These are phyloP conservation scores for Hamamelis virginiana DNA, from an alignment of 164 flowering plant species.

Conservation along the genomic window DNA sequence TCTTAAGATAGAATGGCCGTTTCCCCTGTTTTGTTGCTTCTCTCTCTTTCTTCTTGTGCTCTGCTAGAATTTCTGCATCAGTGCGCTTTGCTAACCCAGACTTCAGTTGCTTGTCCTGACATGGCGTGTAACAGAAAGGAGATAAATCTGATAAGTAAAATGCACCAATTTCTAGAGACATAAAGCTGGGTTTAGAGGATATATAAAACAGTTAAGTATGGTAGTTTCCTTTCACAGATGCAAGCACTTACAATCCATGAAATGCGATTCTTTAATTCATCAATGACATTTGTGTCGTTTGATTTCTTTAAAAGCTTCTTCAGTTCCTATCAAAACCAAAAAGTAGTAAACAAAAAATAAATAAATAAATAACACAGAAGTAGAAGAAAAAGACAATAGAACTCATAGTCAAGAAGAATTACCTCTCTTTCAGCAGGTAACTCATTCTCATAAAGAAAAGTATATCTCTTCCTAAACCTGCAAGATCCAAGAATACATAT, in stretches of 20 bases:
- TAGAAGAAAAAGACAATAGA: not conserved
- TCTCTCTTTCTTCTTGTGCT: slow-evolving; percentile 90
- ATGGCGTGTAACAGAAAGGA: not conserved
- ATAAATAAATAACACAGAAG: not conserved
- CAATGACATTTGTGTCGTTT: slow-evolving; percentile 45
- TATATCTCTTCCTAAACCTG: slow-evolving; percentile 83
- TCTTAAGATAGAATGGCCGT: slow-evolving; percentile 75
- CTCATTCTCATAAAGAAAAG: slow-evolving; percentile 53
- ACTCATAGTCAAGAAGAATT: slow-evolving; percentile 1
- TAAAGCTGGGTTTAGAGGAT: no score
- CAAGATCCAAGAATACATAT: slow-evolving; percentile 9
- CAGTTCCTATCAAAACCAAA: slow-evolving; percentile 46
- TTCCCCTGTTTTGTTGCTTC: slow-evolving; percentile 91
- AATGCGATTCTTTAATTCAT: slow-evolving; percentile 48
- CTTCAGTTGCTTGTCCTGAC: slow-evolving; percentile 73
- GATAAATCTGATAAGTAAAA: not conserved
- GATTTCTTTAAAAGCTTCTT: slow-evolving; percentile 55
- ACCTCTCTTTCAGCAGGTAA: slow-evolving; percentile 89
- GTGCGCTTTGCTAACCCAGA: slow-evolving; percentile 43
- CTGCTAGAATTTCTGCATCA: slow-evolving; percentile 58
- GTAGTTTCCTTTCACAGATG: not conserved
- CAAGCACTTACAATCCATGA: slow-evolving; percentile 71
- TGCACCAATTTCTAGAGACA: not conserved
- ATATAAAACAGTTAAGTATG: not conserved
- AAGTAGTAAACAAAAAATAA: not conserved